Percentiles rank a stretch among this genome's conserved stretches.
Evolutionary conservation across 75 land plant genomes (phyloP).

Genomic region (Isoetes taiwanensis): DNA sequence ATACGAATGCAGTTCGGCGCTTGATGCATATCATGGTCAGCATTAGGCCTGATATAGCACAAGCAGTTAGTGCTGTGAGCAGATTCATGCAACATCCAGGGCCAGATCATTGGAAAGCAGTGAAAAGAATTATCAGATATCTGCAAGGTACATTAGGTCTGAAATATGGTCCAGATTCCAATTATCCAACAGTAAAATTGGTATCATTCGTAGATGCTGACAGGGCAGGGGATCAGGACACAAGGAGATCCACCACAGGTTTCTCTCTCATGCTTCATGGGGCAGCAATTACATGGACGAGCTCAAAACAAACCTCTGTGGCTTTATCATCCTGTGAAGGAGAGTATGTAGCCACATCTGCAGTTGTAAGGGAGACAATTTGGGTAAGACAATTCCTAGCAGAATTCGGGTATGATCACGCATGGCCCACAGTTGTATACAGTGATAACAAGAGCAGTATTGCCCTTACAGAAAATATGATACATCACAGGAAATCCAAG

Average conservation of each 20-base stretch:
- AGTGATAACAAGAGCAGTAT: conserved; percentile 13
- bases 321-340: conserved; percentile 11
- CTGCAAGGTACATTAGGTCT: too few species aligned
- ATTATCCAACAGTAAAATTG: too few species aligned
- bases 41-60: too few species aligned
- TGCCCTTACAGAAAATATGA: not conserved
- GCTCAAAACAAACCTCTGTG: conserved; percentile 13
- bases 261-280: conserved; percentile 9
- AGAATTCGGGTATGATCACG: not conserved
- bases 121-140: too few species aligned
- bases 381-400: conserved; percentile 15
- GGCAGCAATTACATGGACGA: conserved; percentile 16
- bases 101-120: too few species aligned
- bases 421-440: conserved; percentile 6
- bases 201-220: conserved; percentile 15
- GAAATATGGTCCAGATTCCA: too few species aligned
- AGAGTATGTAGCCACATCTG: conserved; percentile 10
- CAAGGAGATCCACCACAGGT: conserved; percentile 15
- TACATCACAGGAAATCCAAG: not conserved
- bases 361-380: conserved; percentile 6
- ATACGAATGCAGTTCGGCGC: too few species aligned
- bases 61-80: too few species aligned
- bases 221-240: conserved; percentile 13
- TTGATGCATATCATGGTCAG: too few species aligned
- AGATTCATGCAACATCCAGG: too few species aligned